Evolutionary conservation across 202 grass and related monocot genomes (phyloP), one percentile per base, ranked within the genome.

Genomic region (Saccharum hybrid): DNA sequence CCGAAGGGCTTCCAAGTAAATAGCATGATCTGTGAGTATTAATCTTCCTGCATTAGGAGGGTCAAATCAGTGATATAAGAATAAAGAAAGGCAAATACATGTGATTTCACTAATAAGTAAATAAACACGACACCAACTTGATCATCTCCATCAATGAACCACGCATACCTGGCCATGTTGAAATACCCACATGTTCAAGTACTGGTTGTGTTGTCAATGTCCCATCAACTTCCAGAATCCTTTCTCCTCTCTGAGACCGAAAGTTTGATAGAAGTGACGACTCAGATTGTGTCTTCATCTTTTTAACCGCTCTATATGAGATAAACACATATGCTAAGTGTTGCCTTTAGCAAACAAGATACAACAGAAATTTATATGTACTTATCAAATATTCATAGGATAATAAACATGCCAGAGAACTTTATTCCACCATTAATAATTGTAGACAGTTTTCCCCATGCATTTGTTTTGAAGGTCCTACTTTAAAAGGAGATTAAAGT

Each of bases 191-290:
- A 81, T 98, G 96, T 87, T 98, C 93, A 85, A 98, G 90, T 67
- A 98, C 91, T 64, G 96, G 96, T 78, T 98, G 96, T 36, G 92
- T 93, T 72, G 93, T 95, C 84, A 98, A 86, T 91, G 96, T 98
- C 64, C 96, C 96, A 72, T 98, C 96, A 70, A 98, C 72, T 78
- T 98, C 96, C 73, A 98, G 81, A 72, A 98, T 85, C 78, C 83
- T 95, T 92, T 95, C 93, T 86, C 83, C 88, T 90, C 91, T 98
- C 48, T 81, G 85, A 72, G 72, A 87, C 63, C 90, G 92, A 36
- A 93, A 75, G 60, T 68, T 76, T 4, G 92, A 92, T 83, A 98
- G 78, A 78, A 92, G 88, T 42, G 96, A 92, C 2, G 96, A 98
- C 73, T 95, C 92, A 66, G 93, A 95, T 65, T 98, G 92, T 23